Evolutionary conservation across 805 yeast genomes (phyloP).

Genomic region (Lipomyces orientalis): DNA sequence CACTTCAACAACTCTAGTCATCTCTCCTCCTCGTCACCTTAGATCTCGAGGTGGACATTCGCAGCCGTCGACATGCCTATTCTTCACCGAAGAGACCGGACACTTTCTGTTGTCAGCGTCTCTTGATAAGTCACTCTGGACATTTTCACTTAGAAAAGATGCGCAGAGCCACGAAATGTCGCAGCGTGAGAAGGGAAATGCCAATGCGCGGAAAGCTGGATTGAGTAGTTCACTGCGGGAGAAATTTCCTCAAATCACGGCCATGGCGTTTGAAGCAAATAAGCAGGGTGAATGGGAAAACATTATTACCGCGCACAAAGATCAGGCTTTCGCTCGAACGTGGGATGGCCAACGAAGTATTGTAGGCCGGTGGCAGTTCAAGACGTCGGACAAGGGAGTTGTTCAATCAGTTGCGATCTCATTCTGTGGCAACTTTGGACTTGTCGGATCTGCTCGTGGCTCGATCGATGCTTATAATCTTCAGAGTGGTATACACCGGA

Average conservation of each 20-base stretch:
- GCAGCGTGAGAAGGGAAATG: conserved; percentile 63
- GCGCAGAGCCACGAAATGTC: conserved; percentile 95
- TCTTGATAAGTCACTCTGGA: conserved; percentile 85
- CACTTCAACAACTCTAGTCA: conserved; percentile 57
- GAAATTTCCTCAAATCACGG: conserved; percentile 74
- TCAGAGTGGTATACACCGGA: conserved; percentile 86
- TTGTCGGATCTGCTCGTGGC: conserved; percentile 88
- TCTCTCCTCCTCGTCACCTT: conserved; percentile 87
- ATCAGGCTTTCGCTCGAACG: conserved; percentile 81
- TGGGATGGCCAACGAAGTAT: conserved; percentile 85
- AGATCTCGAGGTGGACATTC: conserved; percentile 98
- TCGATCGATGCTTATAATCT: conserved; percentile 84
- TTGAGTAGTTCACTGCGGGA: conserved; percentile 49
- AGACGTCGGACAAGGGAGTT: conserved; percentile 76
- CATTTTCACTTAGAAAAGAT: conserved; percentile 89
- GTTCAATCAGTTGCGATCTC: conserved; percentile 81
- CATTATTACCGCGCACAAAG: conserved; percentile 84
- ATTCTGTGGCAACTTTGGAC: conserved; percentile 92
- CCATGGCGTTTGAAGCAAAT: conserved; percentile 40
- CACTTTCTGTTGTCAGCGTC: conserved; percentile 89
- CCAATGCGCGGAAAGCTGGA: conserved; percentile 48
- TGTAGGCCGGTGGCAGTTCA: conserved; percentile 73
- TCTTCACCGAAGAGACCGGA: conserved; percentile 78
- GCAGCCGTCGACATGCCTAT: conserved; percentile 78
- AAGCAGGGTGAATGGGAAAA: conserved; percentile 73